Conservation (phyloP, 2,329 filamentous ascomycete genomes). For the Cladophialophora yegresii region DNA sequence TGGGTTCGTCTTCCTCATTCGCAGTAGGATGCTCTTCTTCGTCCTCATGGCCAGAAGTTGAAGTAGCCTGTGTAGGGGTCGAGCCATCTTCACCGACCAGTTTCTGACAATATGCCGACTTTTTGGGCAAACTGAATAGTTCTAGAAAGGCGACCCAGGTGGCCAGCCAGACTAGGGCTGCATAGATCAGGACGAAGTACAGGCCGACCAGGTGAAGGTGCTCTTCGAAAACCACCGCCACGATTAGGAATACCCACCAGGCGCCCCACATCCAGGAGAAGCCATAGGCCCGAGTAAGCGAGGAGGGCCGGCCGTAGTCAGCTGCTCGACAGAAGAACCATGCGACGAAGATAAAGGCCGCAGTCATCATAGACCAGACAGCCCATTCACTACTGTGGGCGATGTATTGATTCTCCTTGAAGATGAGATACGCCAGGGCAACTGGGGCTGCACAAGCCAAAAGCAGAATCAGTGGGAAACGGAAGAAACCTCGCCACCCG, state of each 20-base stretch:
- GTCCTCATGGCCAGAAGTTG: slow-evolving; percentile 32
- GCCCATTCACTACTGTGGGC: slow-evolving; percentile 87
- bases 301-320: slow-evolving; percentile 78
- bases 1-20: slow-evolving; percentile 40
- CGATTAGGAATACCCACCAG: slow-evolving; percentile 71
- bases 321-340: slow-evolving; percentile 82
- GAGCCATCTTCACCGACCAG: slow-evolving; percentile 51
- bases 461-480: slow-evolving; percentile 74
- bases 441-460: slow-evolving; percentile 69
- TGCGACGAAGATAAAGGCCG: slow-evolving; percentile 74
- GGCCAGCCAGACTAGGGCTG: slow-evolving; percentile 72
- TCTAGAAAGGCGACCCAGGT: slow-evolving; percentile 76
- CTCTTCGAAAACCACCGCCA: slow-evolving; percentile 73
- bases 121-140: slow-evolving; percentile 72
- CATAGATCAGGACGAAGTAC: slow-evolving; percentile 80
- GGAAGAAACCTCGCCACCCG: slow-evolving; percentile 79
- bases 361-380: slow-evolving; percentile 85
- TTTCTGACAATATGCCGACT: slow-evolving; percentile 66
- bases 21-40: slow-evolving; percentile 45
- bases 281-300: slow-evolving; percentile 77
- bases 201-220: slow-evolving; percentile 71
- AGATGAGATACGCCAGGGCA: slow-evolving; percentile 71
- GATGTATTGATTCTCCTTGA: slow-evolving; percentile 84
- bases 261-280: slow-evolving; percentile 81
- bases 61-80: slow-evolving; percentile 38